Percentiles rank a stretch among this genome's conserved stretches.
phyloP scores from a whole-genome alignment of 2,329 filamentous ascomycete species.

The Ophiognomonia clavigignenti-juglandacearum region DNA sequence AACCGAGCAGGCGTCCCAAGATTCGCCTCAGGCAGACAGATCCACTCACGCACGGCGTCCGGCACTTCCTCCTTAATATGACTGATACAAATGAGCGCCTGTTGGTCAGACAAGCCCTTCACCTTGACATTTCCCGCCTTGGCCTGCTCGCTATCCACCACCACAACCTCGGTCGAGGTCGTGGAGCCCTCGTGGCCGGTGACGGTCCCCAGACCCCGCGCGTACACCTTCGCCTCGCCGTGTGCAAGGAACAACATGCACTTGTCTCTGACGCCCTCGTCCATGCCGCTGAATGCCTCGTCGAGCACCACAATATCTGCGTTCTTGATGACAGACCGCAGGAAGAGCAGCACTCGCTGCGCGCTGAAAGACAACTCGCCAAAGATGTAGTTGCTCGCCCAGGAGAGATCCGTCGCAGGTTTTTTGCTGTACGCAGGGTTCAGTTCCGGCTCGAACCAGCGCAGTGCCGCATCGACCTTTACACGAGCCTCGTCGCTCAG shows the following conservation, averaged over 20 bases:
- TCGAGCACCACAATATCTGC: constrained; percentile 81
- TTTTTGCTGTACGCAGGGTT: constrained; percentile 41
- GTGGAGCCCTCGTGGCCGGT: constrained; percentile 1
- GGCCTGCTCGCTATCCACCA: constrained; percentile 42
- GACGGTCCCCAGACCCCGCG: constrained; percentile 9
- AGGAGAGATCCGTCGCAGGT: constrained; percentile 38
- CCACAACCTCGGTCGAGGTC: constrained; percentile 24
- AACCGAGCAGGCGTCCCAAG: constrained; percentile 56
- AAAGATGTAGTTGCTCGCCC: constrained; percentile 66
- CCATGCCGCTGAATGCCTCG: constrained; percentile 84
- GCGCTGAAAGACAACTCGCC: constrained; percentile 73
- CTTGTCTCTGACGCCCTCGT: constrained; percentile 75
- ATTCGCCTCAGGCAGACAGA: constrained; percentile 76
- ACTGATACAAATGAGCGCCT: constrained; percentile 88
- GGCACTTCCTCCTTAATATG: constrained; percentile 90
- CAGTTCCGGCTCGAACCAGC: constrained; percentile 77
- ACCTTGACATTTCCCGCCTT: constrained; percentile 45
- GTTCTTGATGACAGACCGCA: constrained; percentile 74
- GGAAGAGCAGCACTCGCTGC: constrained; percentile 80
- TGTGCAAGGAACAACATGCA: constrained; percentile 74
- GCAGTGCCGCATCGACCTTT: constrained; percentile 64
- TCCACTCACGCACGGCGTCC: constrained; percentile 74
- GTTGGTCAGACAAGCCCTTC: constrained; percentile 59
- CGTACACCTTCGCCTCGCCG: constrained; percentile 49
- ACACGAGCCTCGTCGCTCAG: constrained; percentile 52